Evolutionary conservation across 164 flowering plant genomes (phyloP).

Genomic region (Nelumbo lutea): DNA sequence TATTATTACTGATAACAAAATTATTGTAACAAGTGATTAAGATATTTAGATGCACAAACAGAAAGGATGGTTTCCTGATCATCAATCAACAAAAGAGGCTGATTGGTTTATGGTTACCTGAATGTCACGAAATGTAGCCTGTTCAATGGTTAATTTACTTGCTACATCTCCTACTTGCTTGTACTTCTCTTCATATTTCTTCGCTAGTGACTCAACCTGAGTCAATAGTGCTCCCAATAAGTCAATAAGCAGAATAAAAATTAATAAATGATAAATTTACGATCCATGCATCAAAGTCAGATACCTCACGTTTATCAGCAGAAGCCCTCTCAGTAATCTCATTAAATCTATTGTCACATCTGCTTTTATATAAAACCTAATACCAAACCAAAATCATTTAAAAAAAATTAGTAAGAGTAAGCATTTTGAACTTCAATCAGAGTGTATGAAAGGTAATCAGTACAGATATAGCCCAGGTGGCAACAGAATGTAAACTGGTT

Average conservation of each 20-base stretch:
- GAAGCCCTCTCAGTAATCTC: constrained; percentile 84
- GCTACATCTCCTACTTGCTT: constrained; percentile 87
- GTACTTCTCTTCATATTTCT: constrained; percentile 95
- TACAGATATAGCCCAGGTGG: no score
- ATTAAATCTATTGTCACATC: constrained; percentile 88
- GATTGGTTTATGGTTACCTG: constrained; percentile 42
- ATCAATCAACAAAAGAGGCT: not conserved
- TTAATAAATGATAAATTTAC: not conserved
- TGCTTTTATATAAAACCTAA: constrained; percentile 86
- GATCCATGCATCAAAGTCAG: not conserved
- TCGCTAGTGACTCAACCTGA: constrained; percentile 73
- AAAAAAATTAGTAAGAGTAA: no score
- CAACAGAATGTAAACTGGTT: no score
- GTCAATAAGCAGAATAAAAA: not conserved
- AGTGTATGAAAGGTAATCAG: no score
- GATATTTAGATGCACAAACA: not conserved
- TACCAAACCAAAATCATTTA: constrained; percentile 4
- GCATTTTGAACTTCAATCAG: not conserved
- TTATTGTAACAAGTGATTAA: not conserved
- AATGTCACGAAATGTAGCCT: constrained; percentile 82
- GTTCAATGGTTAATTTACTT: constrained; percentile 83
- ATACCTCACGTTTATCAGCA: constrained; percentile 87
- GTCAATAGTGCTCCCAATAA: constrained; percentile 7
- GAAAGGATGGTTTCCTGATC: not conserved
- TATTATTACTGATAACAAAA: no score